These are phyloP conservation scores for Aspergillus nanangensis DNA, from an alignment of 495 filamentous ascomycete genomes.

Conservation along the genomic window DNA sequence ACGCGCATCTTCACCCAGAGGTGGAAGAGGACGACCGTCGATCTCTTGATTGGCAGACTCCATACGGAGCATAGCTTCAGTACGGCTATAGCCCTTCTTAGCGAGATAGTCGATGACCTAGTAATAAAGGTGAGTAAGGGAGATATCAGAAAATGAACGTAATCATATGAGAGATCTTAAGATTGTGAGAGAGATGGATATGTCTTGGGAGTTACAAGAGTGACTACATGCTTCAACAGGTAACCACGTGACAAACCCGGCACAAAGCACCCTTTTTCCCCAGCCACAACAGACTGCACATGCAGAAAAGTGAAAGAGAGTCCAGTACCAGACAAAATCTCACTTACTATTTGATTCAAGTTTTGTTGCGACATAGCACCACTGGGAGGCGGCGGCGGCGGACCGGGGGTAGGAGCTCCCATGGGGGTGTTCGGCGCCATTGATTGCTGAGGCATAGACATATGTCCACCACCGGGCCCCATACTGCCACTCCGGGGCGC, in stretches of 20 bases:
- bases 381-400: constrained; percentile 33
- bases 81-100: constrained; percentile 92
- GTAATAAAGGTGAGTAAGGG: not conserved
- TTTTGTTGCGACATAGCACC: constrained; percentile 73
- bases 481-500: constrained; percentile 49
- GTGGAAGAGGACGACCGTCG: constrained; percentile 66
- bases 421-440: constrained; percentile 35
- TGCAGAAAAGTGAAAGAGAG: no score
- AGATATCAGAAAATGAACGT: not conserved
- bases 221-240: no score
- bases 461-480: constrained; percentile 46
- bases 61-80: constrained; percentile 86
- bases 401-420: constrained; percentile 32
- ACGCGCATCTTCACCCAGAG: constrained; percentile 62
- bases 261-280: no score
- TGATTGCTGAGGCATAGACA: constrained; percentile 49
- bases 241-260: not conserved
- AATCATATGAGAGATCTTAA: no score
- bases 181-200: no score
- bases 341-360: constrained; percentile 93
- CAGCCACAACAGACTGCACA: no score
- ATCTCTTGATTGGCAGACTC: constrained; percentile 80
- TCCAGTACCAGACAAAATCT: no score
- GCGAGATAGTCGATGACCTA: constrained; percentile 94
- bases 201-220: no score